Base-by-base conservation (phyloP, 2,329 filamentous ascomycete genomes). In the Colletotrichum abscissum region DNA sequence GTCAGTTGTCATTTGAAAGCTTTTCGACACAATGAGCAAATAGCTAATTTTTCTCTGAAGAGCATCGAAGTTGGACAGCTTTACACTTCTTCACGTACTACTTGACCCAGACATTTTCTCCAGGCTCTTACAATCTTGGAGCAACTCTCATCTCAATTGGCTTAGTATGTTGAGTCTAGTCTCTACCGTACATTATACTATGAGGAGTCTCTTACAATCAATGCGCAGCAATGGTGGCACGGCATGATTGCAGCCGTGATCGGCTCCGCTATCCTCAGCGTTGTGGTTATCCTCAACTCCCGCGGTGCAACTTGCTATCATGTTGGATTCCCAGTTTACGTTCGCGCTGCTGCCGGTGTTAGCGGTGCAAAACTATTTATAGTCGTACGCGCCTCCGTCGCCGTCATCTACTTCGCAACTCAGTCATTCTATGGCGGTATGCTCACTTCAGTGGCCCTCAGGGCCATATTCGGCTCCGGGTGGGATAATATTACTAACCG, bases 401-500 rank as follows among this genome's bases (percentile, higher is more conserved):
- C 80, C 14, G 78, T 82, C 42, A 81, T 84, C 67, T 85, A 83
- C 77, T 83, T 82, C 66, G 82, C 82, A 5, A 82, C 79, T 11
- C 79, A 82, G 74, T 81, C 77, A 12, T 81, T 80, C 69, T 80
- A 82, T 65, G 81, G 79, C 16, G 78, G 80, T 6, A 79, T 82
- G 46, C 72, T 84, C 65, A 77, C 75, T 0, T 74, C 76, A 26
- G 80, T 84, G 2, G 78, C 81, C 55, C 76, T 85, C 12, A 79
- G 82, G 24, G 81, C 81, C 73, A 79, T 85, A 46, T 84, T 83
- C 54, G 84, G 84, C 0, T 76, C 77, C 24, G 76, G 76, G 2
- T 85, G 83, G 82, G 69, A 81, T 1, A 78, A 80, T 49, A 80
- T 89, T 38, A 81, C 83, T 6, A 89, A 90, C 75, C 81, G 82